Base-by-base conservation (phyloP, 2,329 filamentous ascomycete genomes). In the Colletotrichum eleusines region DNA sequence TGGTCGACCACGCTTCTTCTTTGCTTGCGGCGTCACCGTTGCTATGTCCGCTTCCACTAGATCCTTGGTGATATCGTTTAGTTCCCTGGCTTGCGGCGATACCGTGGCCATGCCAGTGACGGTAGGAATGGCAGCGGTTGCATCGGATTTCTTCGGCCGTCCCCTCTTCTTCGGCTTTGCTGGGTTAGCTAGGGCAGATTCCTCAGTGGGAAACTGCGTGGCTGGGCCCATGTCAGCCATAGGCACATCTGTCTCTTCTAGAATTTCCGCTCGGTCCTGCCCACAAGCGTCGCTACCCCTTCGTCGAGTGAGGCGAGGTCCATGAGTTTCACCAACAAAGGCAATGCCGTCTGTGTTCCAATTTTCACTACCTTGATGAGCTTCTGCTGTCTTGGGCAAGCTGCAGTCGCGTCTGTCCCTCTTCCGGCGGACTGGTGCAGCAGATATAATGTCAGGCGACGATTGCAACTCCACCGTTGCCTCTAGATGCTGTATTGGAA, bases 1-100 rank as follows among this genome's bases (percentile, higher is more conserved):
- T 20, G 84, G 83, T 26, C 84, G 78, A 5, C 84, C 84, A 60
- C 84, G 42, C 42, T 69, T 66, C 58, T 66, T 72, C 44, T 66
- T 73, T 68, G 33, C 60, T 50, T 50, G 58, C 28, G 48, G 54
- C 35, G 40, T 71, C 31, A 33, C 69, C 28, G 69, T 65, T 42
- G 16, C 33, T 4, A 20, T 5, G 73, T 64, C 28, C 54, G 50
- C 50, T 51, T 33, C 61, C 58, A 26, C 35, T 12, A 40, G 18
- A 28, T 33, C 54, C n/a, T 58, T 62, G 18, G 42, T 26, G 20
- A 42, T 9, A 26, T 71, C 53, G 14, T 38, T 35, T 12, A 9
- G 8, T 5, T 57, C 53, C 11, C 31, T 50, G 35, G 7, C 55
- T 42, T 18, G 69, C 6, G 23, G 57, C 12, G 54, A 11, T 20